These are phyloP conservation scores for Fusarium sp. DNA, from an alignment of 2,329 filamentous ascomycete genomes.

Conservation along the genomic window DNA sequence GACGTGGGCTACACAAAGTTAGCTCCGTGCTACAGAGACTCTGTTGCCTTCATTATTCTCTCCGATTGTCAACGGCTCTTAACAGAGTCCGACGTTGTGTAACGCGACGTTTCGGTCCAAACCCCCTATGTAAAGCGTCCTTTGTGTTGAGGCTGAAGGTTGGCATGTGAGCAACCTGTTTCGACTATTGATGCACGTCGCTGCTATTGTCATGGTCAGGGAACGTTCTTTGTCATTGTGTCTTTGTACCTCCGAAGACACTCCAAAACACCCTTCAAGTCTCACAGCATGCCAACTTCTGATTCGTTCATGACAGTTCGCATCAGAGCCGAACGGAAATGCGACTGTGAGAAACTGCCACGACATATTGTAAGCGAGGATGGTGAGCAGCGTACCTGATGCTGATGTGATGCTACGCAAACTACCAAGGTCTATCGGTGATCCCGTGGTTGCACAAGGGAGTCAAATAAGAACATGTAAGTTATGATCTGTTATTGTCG, in stretches of 20 bases:
- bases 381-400: slow-evolving; percentile 9
- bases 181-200: slow-evolving; percentile 35
- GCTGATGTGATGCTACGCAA: slow-evolving; percentile 29
- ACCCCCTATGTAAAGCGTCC: slow-evolving; percentile 15
- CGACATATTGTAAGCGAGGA: slow-evolving; percentile 22
- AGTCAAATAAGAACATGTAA: neutral
- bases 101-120: slow-evolving; percentile 15
- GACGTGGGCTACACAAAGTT: slow-evolving; percentile 22
- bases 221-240: neutral
- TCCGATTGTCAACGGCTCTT: neutral
- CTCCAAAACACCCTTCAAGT: slow-evolving; percentile 27
- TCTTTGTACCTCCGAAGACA: slow-evolving; percentile 23
- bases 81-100: slow-evolving; percentile 3
- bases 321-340: neutral
- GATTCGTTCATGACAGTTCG: slow-evolving; percentile 19
- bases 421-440: slow-evolving; percentile 1
- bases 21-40: slow-evolving; percentile 18
- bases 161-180: slow-evolving; percentile 25
- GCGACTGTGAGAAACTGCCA: neutral
- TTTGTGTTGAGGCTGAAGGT: slow-evolving; percentile 27
- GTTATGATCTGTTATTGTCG: neutral
- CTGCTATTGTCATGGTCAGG: slow-evolving; percentile 10
- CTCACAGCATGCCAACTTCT: neutral
- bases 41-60: slow-evolving; percentile 5
- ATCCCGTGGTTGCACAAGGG: slow-evolving; percentile 3